Base-by-base conservation (phyloP, 139 green algal genomes). In the Closterium sp. region DNA sequence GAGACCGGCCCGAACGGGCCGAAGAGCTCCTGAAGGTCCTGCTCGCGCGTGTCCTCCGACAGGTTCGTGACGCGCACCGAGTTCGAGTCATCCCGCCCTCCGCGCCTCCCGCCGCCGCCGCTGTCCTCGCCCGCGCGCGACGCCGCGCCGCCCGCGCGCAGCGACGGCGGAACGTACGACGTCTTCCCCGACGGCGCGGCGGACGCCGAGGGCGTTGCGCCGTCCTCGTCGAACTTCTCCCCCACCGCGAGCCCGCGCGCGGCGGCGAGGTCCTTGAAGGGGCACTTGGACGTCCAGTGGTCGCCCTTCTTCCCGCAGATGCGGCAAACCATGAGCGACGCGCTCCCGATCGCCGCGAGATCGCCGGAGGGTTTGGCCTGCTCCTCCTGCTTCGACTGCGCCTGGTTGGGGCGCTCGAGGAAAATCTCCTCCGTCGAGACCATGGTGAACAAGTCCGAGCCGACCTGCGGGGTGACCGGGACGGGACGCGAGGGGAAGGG, bases 1-100 rank as follows among this genome's bases (percentile, higher is more conserved):
- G 96, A 96, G 66, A 99, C 97, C 64, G 95, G 95, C 34, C 98
- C 98, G 95, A 99, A 99, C 6, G 97, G 95, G 31, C 96, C 94
- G 96, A 99, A 99, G 34, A 99, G 96, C 91, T 98, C 97, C 92
- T 96, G 94, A 90, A 99, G 94, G 91, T 99, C 98, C 34, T 95
- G 95, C 94, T 99, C 98, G 2, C 95, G 95, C 6, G 97, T 98
- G 69, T 99, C 97, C 92, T 99, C 98, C 25, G 96, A 98, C 93
- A 99, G 94, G 96, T 99, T 99, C 87, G 97, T 98, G 4, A 99
- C 98, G 32, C 98, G 97, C 88, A 99, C 94, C 35, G 94, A 97
- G 95, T 99, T 99, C 16, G 16, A 28, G 90, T 99, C 97, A 91
- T 99, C 97, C 34, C 97, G 94, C 16, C 95, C 94, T 33, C 95